Evolutionary conservation across 768 basidiomycete genomes (phyloP).

Genomic region (Leccinum ochraceum): DNA sequence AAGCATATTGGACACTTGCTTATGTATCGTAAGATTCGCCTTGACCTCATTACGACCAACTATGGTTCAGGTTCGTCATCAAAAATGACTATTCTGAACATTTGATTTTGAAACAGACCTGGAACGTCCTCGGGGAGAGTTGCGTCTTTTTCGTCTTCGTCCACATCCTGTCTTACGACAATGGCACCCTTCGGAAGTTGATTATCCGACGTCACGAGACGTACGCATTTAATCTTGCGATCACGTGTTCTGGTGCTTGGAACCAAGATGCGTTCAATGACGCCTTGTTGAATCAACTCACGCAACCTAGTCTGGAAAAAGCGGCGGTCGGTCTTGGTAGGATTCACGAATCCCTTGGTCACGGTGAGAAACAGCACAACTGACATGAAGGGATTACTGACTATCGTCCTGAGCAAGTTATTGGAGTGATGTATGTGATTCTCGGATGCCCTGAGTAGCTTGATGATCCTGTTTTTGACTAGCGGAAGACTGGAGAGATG

Average conservation of each 20-base stretch:
- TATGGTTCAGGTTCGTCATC: slow-evolving; percentile 14
- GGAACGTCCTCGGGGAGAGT: slow-evolving; percentile 31
- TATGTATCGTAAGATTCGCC: slow-evolving; percentile 68
- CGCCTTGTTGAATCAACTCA: slow-evolving; percentile 68
- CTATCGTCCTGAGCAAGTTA: slow-evolving; percentile 77
- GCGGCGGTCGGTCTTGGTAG: slow-evolving; percentile 75
- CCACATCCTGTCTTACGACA: slow-evolving; percentile 36
- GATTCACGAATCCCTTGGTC: slow-evolving; percentile 70
- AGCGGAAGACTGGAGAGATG: slow-evolving; percentile 77
- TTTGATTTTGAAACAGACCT: slow-evolving; percentile 28
- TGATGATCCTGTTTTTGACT: slow-evolving; percentile 68
- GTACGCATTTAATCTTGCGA: slow-evolving; percentile 62
- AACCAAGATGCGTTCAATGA: slow-evolving; percentile 75
- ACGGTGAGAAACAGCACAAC: slow-evolving; percentile 4
- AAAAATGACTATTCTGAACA: neutral
- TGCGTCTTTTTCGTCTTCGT: slow-evolving; percentile 42
- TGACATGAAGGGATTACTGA: slow-evolving; percentile 37
- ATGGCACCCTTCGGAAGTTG: slow-evolving; percentile 37
- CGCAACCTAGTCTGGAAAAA: slow-evolving; percentile 77
- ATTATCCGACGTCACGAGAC: slow-evolving; percentile 51
- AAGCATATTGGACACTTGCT: slow-evolving; percentile 75
- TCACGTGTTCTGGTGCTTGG: slow-evolving; percentile 54
- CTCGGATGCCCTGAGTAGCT: slow-evolving; percentile 67
- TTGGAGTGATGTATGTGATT: slow-evolving; percentile 71
- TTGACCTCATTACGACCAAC: slow-evolving; percentile 46